Evolutionary conservation across 2,329 filamentous ascomycete species (phyloP).

Genomic region (Fusarium avenaceum): DNA sequence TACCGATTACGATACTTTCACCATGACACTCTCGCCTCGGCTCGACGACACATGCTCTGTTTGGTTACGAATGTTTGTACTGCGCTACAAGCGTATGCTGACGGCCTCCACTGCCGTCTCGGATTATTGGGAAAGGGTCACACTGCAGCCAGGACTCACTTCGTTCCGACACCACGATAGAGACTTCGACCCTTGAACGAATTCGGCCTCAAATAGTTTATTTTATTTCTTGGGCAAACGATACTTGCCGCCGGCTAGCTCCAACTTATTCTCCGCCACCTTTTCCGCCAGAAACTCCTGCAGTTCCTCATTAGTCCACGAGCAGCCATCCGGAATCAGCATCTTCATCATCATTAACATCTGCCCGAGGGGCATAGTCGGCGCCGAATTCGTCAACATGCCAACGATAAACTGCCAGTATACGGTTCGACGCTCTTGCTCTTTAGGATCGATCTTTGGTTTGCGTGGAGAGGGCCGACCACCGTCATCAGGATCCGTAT

Average conservation of each 20-base stretch:
- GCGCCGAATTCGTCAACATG: slow-evolving; percentile 93
- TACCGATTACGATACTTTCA: slow-evolving; percentile 1
- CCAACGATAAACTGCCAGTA: slow-evolving; percentile 94
- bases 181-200: slow-evolving; percentile 15
- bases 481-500: slow-evolving; percentile 44
- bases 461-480: slow-evolving; percentile 62
- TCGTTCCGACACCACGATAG: slow-evolving; percentile 21
- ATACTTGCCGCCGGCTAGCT: slow-evolving; percentile 79
- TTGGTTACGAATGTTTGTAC: slow-evolving; percentile 23
- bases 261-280: slow-evolving; percentile 78
- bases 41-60: slow-evolving; percentile 9
- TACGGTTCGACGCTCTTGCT: slow-evolving; percentile 70
- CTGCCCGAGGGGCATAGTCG: slow-evolving; percentile 80
- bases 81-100: slow-evolving; percentile 14
- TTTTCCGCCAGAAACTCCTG: slow-evolving; percentile 83
- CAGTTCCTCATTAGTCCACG: slow-evolving; percentile 90
- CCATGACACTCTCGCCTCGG: slow-evolving; percentile 3
- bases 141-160: slow-evolving; percentile 33
- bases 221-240: slow-evolving; percentile 70
- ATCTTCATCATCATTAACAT: slow-evolving; percentile 97
- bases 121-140: slow-evolving; percentile 20
- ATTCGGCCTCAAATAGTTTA: slow-evolving; percentile 4
- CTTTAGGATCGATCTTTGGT: slow-evolving; percentile 72
- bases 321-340: slow-evolving; percentile 87
- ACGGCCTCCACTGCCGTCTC: slow-evolving; percentile 22